phyloP scores from a whole-genome alignment of 202 grass and related monocot genomes.

The Carex arenaria region DNA sequence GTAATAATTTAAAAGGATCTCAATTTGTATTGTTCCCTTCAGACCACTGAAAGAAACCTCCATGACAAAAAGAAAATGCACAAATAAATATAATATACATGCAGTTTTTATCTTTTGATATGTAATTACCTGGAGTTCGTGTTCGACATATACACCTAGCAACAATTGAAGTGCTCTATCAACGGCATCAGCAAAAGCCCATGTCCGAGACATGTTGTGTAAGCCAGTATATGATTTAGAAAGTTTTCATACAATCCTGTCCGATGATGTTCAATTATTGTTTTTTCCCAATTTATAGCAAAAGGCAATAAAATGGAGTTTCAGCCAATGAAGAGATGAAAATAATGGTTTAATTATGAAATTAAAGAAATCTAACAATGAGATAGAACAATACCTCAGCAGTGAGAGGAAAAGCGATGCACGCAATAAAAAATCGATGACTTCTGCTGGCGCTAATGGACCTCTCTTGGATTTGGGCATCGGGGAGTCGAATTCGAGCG shows the following conservation, averaged over 20 bases:
- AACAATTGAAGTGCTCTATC: constrained; percentile 30
- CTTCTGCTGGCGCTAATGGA: constrained; percentile 26
- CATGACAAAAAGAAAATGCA: background rate
- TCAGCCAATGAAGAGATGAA: too few relatives aligned
- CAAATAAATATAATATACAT: background rate
- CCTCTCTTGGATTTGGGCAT: constrained; percentile 35
- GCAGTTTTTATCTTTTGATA: background rate
- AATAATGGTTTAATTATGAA: too few relatives aligned
- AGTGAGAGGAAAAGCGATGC: too few relatives aligned
- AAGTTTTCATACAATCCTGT: too few relatives aligned
- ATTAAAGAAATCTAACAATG: too few relatives aligned
- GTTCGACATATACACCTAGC: constrained; percentile 37
- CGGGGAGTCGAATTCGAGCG: constrained; percentile 37
- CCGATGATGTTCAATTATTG: too few relatives aligned
- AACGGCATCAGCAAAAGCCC: constrained; percentile 31
- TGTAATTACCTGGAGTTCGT: constrained; percentile 30
- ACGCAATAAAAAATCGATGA: constrained; percentile 6
- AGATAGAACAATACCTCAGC: too few relatives aligned
- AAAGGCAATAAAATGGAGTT: too few relatives aligned
- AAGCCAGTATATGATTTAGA: too few relatives aligned
- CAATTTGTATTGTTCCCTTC: background rate
- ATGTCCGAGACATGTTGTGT: constrained; percentile 12
- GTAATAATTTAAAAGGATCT: background rate
- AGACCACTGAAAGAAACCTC: background rate
- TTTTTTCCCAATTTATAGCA: too few relatives aligned